Evolutionary conservation across 331 rosid genomes (phyloP), one percentile per base, ranked within the genome.

Genomic region (Cydonia oblonga): DNA sequence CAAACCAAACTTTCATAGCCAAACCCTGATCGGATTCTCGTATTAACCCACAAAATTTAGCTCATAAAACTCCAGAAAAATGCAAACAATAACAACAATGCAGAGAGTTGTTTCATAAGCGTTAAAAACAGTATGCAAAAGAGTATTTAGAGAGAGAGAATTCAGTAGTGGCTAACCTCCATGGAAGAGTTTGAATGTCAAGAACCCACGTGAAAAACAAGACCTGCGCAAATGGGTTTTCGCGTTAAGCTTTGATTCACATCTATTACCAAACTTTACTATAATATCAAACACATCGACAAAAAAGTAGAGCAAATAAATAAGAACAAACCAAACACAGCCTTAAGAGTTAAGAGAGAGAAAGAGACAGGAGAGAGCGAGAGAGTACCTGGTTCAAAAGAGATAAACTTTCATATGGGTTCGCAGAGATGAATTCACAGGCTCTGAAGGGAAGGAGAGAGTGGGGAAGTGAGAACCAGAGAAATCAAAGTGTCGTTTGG

Each of bases 221-320:
- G 79, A 75, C 87, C 81, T 87, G 85, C 81, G 80, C 75, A 81
- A 85, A 83, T 81, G 86, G 90, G 84, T 68, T 78, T 33, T 77
- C 60, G 81, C 79, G 80, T 80, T 81, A 59, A 28, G 67, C 78
- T 81, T 78, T 76, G 86, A 81, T 86, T 86, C 78, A 75, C 80
- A 71, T 79, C 76, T 75, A 68, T 53, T 65, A 61, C 57, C 65
- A 80, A 29, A 72, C 60, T 73, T 71, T 53, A 77, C 60, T 53
- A 72, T 24, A 40, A 40, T 60, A 57, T 35, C 40, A 78, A 77
- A 59, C 73, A 60, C 78, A 86, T 69, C 81, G 72, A 80, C 42
- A 60, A 68, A 64, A 42, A 71, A 70, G 46, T 57, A 71, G 24
- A 56, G 46, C 53, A 12, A 70, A 57, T 23, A 70, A 70, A 69